Evolutionary conservation across 306 rosid species (phyloP).

Genomic region (Luffa acutangula): DNA sequence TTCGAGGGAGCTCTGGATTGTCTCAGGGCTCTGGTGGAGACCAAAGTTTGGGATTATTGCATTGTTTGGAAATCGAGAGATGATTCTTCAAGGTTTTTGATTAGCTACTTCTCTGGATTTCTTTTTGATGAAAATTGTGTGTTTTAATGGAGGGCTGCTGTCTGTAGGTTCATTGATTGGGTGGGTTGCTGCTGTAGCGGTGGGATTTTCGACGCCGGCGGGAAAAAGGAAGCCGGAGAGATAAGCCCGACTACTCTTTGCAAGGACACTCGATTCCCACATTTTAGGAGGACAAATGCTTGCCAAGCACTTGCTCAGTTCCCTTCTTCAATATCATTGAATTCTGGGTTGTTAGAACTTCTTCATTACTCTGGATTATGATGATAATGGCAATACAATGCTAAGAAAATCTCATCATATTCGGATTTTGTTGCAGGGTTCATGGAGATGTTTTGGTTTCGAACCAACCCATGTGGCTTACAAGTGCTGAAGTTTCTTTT

Average conservation of each 20-base stretch:
- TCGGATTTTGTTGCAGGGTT: slow-evolving; percentile 23
- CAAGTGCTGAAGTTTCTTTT: slow-evolving; percentile 16
- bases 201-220: slow-evolving; percentile 10
- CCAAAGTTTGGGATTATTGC: slow-evolving; percentile 51
- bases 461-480: slow-evolving; percentile 59
- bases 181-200: slow-evolving; percentile 74
- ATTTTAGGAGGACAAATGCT: slow-evolving; percentile 45
- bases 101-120: neutral
- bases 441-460: slow-evolving; percentile 77
- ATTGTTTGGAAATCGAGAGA: slow-evolving; percentile 70
- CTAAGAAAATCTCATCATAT: neutral
- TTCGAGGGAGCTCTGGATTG: slow-evolving; percentile 26
- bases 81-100: slow-evolving; percentile 41
- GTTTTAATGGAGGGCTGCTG: neutral
- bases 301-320: slow-evolving; percentile 58
- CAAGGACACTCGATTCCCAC: slow-evolving; percentile 42
- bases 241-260: slow-evolving; percentile 20
- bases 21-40: slow-evolving; percentile 45
- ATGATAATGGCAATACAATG: neutral
- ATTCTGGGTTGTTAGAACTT: slow-evolving; percentile 27
- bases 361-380: neutral
- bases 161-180: slow-evolving; percentile 57
- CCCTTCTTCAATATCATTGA: slow-evolving; percentile 53
- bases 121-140: neutral
- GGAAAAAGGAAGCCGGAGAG: slow-evolving; percentile 30